Evolutionary conservation across 1,284 basidiomycete species (phyloP).

Genomic region (Boletus subluridellus): DNA sequence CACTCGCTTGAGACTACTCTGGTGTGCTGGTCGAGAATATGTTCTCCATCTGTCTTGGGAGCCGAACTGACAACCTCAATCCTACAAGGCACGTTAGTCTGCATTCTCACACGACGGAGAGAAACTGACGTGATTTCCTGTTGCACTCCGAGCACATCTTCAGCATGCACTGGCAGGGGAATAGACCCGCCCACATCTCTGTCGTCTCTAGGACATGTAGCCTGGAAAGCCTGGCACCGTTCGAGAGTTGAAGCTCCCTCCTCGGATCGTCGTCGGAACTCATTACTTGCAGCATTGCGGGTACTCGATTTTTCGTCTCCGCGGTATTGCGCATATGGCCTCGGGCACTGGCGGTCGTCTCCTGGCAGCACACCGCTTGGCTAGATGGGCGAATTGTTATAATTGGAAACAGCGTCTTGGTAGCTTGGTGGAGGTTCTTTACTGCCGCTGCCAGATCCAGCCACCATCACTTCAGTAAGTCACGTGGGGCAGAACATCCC

Average conservation of each 20-base stretch:
- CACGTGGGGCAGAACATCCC: not conserved
- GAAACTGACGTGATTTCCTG: not conserved
- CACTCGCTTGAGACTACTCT: no score
- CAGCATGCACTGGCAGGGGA: not conserved
- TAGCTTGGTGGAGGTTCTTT: no score
- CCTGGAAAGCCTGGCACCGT: not conserved
- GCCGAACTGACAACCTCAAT: not conserved
- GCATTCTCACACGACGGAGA: not conserved
- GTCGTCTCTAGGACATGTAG: not conserved
- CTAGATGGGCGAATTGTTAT: not conserved
- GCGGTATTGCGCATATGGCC: not conserved
- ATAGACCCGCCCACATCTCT: not conserved
- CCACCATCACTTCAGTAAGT: not conserved
- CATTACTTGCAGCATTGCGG: not conserved
- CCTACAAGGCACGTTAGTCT: slow-evolving; percentile 7
- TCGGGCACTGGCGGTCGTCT: not conserved
- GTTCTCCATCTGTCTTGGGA: not conserved
- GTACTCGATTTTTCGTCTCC: not conserved
- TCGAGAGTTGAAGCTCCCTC: not conserved
- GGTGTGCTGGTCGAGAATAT: no score
- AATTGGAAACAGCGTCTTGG: not conserved
- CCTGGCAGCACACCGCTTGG: not conserved
- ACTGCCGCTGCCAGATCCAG: no score
- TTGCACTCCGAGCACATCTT: not conserved
- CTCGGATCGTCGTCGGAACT: no score